These are phyloP conservation scores for Scheffersomyces insectosa DNA, from an alignment of 1,139 yeast species.

Conservation along the genomic window DNA sequence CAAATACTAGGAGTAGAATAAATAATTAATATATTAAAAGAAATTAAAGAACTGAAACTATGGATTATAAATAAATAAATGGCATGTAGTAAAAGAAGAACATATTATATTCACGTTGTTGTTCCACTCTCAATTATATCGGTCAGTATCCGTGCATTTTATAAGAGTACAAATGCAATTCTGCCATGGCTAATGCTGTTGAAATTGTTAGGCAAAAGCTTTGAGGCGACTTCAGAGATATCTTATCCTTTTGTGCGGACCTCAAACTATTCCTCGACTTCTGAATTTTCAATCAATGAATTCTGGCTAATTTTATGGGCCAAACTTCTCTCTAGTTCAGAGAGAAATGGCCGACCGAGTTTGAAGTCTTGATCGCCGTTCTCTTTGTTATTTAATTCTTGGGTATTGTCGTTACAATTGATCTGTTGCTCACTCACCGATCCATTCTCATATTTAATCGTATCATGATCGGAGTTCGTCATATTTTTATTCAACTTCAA, in stretches of 20 bases:
- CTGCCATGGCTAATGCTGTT: background rate
- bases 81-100: too few relatives aligned
- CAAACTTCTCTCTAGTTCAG: constrained; percentile 11
- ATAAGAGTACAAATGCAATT: background rate
- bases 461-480: background rate
- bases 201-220: background rate
- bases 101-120: too few relatives aligned
- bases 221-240: constrained; percentile 1
- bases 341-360: constrained; percentile 8
- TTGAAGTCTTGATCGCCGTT: constrained; percentile 1
- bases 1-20: background rate
- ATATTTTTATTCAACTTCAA: constrained; percentile 10
- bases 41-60: background rate
- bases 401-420: background rate
- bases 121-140: too few relatives aligned
- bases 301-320: background rate
- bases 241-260: constrained; percentile 1
- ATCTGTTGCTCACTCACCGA: background rate
- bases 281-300: too few relatives aligned
- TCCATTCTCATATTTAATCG: background rate
- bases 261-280: too few relatives aligned
- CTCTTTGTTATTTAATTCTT: background rate
- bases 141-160: background rate
- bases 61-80: too few relatives aligned
- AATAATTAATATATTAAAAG: background rate